Percentiles rank a stretch among this genome's conserved stretches.
phyloP scores from a whole-genome alignment of 2,329 filamentous ascomycete genomes.

The Phoma sp. region DNA sequence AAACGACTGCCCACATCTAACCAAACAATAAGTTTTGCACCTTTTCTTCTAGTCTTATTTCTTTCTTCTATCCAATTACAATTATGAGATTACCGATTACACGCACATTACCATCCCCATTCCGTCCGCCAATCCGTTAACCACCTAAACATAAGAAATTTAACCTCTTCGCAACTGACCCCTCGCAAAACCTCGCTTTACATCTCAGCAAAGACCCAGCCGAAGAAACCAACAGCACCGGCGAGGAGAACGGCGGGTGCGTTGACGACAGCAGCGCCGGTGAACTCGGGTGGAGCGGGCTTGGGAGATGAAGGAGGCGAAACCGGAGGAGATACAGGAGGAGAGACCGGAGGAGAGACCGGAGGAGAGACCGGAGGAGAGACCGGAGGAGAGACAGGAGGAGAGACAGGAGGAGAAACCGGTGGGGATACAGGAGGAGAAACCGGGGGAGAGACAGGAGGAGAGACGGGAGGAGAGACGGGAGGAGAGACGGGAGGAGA shows the following conservation, averaged over 20 bases:
- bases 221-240: slow-evolving; percentile 16
- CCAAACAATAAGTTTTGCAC: too few relatives aligned
- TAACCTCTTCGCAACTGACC: background rate
- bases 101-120: background rate
- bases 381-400: background rate
- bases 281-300: slow-evolving; percentile 5
- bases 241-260: slow-evolving; percentile 5
- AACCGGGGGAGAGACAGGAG: background rate
- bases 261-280: slow-evolving; percentile 16
- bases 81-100: too few relatives aligned
- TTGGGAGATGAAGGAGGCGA: background rate
- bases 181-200: background rate
- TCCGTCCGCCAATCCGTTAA: background rate
- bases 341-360: background rate
- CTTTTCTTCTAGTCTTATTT: slow-evolving; percentile 4
- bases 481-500: background rate
- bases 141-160: slow-evolving; percentile 8
- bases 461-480: background rate
- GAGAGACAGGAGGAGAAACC: background rate
- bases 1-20: too few relatives aligned
- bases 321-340: background rate
- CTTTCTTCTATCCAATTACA: too few relatives aligned
- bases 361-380: too few relatives aligned
- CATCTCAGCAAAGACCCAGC: slow-evolving; percentile 18
- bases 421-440: background rate